Conservation (phyloP, 805 yeast species). For the Saturnispora galanensis region DNA sequence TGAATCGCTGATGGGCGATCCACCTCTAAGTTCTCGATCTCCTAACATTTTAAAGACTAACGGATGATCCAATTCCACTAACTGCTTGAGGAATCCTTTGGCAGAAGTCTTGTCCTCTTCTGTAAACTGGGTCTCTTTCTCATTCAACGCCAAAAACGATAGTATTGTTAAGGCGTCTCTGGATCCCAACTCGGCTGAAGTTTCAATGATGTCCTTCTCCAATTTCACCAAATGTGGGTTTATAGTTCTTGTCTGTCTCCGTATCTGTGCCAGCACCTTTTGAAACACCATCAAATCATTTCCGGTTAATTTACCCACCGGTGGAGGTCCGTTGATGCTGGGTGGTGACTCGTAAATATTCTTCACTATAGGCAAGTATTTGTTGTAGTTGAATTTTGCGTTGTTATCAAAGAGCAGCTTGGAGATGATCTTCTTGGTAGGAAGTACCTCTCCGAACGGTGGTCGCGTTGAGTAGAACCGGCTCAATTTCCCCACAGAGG, state of each 20-base stretch:
- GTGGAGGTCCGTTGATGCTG: conserved; percentile 1
- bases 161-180: conserved; percentile 70
- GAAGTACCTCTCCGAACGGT: conserved; percentile 39
- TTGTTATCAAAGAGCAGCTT: conserved; percentile 59
- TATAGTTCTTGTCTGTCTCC: conserved; percentile 50
- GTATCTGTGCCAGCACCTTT: conserved; percentile 49
- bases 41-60: conserved; percentile 70
- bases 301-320: conserved; percentile 32
- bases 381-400: conserved; percentile 42
- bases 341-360: conserved; percentile 34
- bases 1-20: not conserved
- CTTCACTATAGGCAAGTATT: conserved; percentile 44
- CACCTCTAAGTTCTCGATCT: conserved; percentile 45
- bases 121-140: conserved; percentile 20
- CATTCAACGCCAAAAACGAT: conserved; percentile 52
- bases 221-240: conserved; percentile 47
- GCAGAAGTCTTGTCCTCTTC: conserved; percentile 59
- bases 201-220: conserved; percentile 68
- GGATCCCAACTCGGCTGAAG: conserved; percentile 76
- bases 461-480: conserved; percentile 22
- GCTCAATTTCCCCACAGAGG: not conserved
- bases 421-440: conserved; percentile 48
- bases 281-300: conserved; percentile 61
- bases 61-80: conserved; percentile 57
- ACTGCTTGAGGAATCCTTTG: conserved; percentile 42